Base-by-base conservation (phyloP, 208 protist genomes). In the Acanthamoeba lenticulata region DNA sequence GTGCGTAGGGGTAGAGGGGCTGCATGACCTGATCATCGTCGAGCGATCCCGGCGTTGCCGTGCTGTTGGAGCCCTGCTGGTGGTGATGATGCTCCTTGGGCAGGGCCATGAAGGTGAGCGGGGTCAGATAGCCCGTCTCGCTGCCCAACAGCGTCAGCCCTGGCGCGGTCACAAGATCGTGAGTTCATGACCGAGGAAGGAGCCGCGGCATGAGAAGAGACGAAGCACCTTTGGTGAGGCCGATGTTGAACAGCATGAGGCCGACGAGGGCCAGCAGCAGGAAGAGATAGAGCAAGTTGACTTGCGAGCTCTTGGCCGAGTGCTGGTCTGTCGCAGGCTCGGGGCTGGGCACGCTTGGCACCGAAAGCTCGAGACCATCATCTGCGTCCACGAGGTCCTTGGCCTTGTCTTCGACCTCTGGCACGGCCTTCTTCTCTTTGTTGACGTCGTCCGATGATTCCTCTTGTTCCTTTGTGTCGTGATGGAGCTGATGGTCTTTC, bases 231-330 rank as follows among this genome's bases (percentile, higher is more conserved):
- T 74, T 11, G 36, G 65, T 74, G 29, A 74, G 65, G 29, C 65
- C 65, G 29, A 74, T 74, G 65, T 74, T 74, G 65, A 74, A 74
- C 6, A 74, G 65, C 32, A 74, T 74, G 9, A 74, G 36, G 65
- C 65, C 65, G 5, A 40, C 1, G 13, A 74, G 65, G 4, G 36
- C 65, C 36, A 74, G 29, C 65, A 74, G 9, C 36, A 74, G 36
- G 19, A 40, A 74, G 4, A 40, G 9, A n/a, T 40, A 74, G 65
- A 74, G 29, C 65, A 13, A 40, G 19, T 74, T 74, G 11, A n/a
- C n/a, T n/a, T n/a, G n/a, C n/a, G n/a, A n/a, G n/a, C n/a, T n/a
- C n/a, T n/a, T n/a, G n/a, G n/a, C n/a, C n/a, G n/a, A n/a, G n/a
- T n/a, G n/a, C n/a, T n/a, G n/a, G n/a, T n/a, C n/a, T n/a, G n/a